Percentiles rank a stretch among this genome's conserved stretches.
Evolutionary conservation across 805 yeast species (phyloP).

Genomic region (Nakazawaea peltata): DNA sequence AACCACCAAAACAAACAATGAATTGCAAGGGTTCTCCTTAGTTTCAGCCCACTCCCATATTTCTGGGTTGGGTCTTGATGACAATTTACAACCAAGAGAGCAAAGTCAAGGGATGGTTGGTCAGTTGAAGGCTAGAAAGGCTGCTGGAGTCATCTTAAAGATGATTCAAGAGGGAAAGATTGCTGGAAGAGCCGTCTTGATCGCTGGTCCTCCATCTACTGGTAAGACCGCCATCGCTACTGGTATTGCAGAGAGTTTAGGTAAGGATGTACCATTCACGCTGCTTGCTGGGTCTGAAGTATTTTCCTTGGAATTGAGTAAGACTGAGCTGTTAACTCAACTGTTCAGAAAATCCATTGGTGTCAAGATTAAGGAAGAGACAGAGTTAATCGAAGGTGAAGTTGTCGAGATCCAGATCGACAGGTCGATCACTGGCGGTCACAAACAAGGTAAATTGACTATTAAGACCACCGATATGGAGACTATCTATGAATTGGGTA

Average conservation of each 20-base stretch:
- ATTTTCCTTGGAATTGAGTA: slow-evolving; percentile 83
- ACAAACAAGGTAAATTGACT: slow-evolving; percentile 95
- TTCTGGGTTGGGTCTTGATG: slow-evolving; percentile 94
- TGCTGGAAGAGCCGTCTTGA: slow-evolving; percentile 91
- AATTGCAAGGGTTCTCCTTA: slow-evolving; percentile 23
- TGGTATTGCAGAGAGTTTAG: slow-evolving; percentile 75
- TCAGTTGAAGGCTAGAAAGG: slow-evolving; percentile 87
- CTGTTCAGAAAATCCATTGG: slow-evolving; percentile 96
- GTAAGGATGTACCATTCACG: slow-evolving; percentile 84
- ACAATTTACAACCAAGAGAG: slow-evolving; percentile 73
- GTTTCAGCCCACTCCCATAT: slow-evolving; percentile 99
- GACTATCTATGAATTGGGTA: slow-evolving; percentile 91
- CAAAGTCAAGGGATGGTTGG: slow-evolving; percentile 96
- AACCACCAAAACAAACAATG: slow-evolving; percentile 9
- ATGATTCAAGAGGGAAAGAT: slow-evolving; percentile 91
- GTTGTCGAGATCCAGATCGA: slow-evolving; percentile 95
- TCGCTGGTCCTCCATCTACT: slow-evolving; percentile 98
- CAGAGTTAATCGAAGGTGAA: slow-evolving; percentile 97
- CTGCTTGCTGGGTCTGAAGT: slow-evolving; percentile 93
- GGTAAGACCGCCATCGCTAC: slow-evolving; percentile 98
- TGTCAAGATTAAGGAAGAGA: slow-evolving; percentile 89
- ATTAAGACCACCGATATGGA: slow-evolving; percentile 98
- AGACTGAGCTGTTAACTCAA: slow-evolving; percentile 94
- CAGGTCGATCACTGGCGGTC: slow-evolving; percentile 93
- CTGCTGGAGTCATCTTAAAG: slow-evolving; percentile 90